These are phyloP conservation scores for Lentinula novae-zelandiae DNA, from an alignment of 1,284 basidiomycete species.

Conservation along the genomic window DNA sequence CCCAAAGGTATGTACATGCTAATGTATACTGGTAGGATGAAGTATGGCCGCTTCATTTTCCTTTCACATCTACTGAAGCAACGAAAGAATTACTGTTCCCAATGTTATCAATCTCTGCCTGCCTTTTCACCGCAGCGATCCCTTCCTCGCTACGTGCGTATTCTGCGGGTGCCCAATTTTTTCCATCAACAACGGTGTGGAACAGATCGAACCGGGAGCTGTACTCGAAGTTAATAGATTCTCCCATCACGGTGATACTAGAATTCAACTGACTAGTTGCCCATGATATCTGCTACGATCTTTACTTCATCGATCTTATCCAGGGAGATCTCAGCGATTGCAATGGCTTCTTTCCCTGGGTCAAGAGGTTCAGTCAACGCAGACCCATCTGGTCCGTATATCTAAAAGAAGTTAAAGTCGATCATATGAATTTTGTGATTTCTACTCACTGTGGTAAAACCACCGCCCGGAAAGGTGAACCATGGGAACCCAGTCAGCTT, in stretches of 20 bases:
- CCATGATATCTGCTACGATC: conserved; percentile 23
- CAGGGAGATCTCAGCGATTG: conserved; percentile 26
- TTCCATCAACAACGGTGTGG: conserved; percentile 22
- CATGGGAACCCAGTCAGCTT: conserved; percentile 25
- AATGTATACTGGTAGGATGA: too few species aligned
- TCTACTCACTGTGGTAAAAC: conserved; percentile 19
- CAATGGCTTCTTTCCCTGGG: conserved; percentile 21
- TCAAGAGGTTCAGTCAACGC: conserved; percentile 18
- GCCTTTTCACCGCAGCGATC: conserved; percentile 12
- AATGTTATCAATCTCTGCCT: conserved; percentile 19
- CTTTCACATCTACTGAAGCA: neutral
- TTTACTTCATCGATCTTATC: conserved; percentile 27
- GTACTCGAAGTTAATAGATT: neutral
- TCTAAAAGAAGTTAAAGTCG: conserved; percentile 15
- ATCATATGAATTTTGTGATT: neutral
- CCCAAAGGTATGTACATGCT: too few species aligned
- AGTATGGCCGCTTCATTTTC: neutral
- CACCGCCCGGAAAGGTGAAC: conserved; percentile 26
- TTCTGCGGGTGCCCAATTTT: conserved; percentile 21
- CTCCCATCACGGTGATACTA: neutral
- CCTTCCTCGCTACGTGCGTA: conserved; percentile 17
- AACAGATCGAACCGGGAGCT: conserved; percentile 23
- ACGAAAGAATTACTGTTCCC: conserved; percentile 11
- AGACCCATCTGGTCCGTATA: conserved; percentile 27
- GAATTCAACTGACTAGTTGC: conserved; percentile 21